These are phyloP conservation scores for Sequoiadendron giganteum DNA, from an alignment of 75 land plant species.

Conservation along the genomic window DNA sequence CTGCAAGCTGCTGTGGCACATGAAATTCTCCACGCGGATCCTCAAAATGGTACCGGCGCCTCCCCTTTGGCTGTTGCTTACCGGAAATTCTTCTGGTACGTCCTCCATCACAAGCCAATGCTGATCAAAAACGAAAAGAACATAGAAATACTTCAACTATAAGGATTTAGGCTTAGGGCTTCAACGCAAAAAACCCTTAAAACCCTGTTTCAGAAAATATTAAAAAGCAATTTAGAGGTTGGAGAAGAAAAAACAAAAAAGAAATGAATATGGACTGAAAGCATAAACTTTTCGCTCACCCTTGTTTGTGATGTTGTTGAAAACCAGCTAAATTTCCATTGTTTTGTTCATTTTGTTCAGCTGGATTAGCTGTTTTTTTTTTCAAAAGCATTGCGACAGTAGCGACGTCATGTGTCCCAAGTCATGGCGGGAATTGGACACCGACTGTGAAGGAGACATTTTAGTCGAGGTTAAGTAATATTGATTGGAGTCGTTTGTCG, in stretches of 20 bases:
- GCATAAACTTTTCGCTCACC: background rate
- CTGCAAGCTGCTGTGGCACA: conserved; percentile 82
- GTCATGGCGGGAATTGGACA: background rate
- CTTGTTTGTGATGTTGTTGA: background rate
- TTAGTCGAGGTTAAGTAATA: too few species aligned
- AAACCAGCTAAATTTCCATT: background rate
- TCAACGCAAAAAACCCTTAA: background rate
- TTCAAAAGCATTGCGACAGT: background rate
- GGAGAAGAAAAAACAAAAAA: background rate
- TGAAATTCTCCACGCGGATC: conserved; percentile 88
- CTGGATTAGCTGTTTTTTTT: background rate
- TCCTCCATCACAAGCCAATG: background rate
- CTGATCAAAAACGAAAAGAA: background rate
- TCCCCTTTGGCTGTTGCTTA: background rate
- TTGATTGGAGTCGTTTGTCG: too few species aligned
- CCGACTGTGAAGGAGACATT: too few species aligned
- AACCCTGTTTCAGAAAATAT: background rate
- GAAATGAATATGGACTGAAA: background rate
- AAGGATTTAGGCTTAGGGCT: background rate
- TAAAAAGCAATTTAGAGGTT: background rate
- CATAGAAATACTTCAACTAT: background rate
- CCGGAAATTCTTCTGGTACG: background rate
- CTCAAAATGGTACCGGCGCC: conserved; percentile 64
- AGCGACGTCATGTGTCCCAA: background rate
- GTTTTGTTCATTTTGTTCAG: background rate